phyloP scores from a whole-genome alignment of 495 filamentous ascomycete species.

The Podospora sp. region DNA sequence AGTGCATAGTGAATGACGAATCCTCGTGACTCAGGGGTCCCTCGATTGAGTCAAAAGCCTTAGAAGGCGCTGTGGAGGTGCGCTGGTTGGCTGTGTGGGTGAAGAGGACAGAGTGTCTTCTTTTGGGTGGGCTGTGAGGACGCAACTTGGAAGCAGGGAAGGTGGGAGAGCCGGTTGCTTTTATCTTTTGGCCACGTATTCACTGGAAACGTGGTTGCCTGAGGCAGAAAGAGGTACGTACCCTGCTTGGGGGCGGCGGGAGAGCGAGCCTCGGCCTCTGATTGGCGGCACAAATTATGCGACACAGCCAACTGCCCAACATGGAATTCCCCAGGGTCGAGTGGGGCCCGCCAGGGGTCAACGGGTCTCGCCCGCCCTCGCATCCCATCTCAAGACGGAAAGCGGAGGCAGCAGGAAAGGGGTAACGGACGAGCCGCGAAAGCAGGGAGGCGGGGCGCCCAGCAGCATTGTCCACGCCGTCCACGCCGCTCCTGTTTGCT shows the following conservation, averaged over 20 bases:
- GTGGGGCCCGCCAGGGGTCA: conserved; percentile 24
- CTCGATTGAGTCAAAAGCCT: conserved; percentile 21
- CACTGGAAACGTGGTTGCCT: conserved; percentile 32
- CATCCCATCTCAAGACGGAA: conserved; percentile 11
- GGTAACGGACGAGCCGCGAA: background rate
- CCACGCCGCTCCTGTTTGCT: background rate
- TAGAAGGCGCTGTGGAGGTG: conserved; percentile 9
- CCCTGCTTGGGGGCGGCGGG: conserved; percentile 2
- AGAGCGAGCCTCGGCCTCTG: conserved; percentile 11
- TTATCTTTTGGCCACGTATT: conserved; percentile 42
- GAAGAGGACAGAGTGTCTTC: conserved; percentile 38
- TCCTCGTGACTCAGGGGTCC: conserved; percentile 29
- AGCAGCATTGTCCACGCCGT: background rate
- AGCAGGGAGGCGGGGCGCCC: conserved; percentile 16
- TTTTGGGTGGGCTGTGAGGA: conserved; percentile 19
- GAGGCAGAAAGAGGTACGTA: conserved; percentile 24
- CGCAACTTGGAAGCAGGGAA: conserved; percentile 15
- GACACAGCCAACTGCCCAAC: conserved; percentile 33
- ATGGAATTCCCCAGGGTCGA: conserved; percentile 27
- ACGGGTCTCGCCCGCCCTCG: conserved; percentile 2
- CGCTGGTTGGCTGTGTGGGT: conserved; percentile 29
- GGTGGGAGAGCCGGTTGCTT: conserved; percentile 34
- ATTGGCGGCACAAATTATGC: conserved; percentile 36
- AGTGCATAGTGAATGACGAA: conserved; percentile 35
- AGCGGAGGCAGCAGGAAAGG: conserved; percentile 8